Evolutionary conservation across 768 basidiomycete species (phyloP), one percentile per base, ranked within the genome.

Genomic region (Filobasidium wieringae): DNA sequence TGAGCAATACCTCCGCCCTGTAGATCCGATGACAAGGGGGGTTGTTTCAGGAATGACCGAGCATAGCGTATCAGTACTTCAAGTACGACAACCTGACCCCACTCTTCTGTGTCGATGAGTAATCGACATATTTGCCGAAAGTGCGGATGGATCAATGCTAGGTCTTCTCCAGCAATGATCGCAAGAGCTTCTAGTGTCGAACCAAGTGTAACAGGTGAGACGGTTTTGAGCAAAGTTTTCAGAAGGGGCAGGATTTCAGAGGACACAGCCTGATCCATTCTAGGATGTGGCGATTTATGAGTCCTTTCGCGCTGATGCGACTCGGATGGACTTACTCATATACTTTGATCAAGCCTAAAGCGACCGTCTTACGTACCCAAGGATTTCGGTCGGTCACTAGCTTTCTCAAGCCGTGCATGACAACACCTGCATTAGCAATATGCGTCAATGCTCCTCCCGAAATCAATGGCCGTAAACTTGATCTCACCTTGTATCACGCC

Each of bases 31-130:
- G 39, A 14, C 4, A 56, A 36, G 43, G 57, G 26, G 34, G 74
- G 72, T 52, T 69, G 69, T 51, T 72, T 80, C 31, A 95, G 78
- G 88, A 93, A 92, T 0, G 79, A 80, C 51, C 92, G 77, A 2
- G 82, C 87, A 69, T 99, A 99, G 58, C 87, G 78, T 55, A 84
- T 74, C 31, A 99, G 78, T 14, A 97, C 78, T 41, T 84, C 80
- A 60, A 93, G 78, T 19, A 90, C 72, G 45, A 84, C 81, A 6
- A 86, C 81, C 72, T 96, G 95, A 0, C 90, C 91, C 95, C 95
- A 99, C 71, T 95, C 93, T 66, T 99, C 95, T 4, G 85, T 84
- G 66, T 99, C 91, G 32, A 89, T 79, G 2, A 97, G 76, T n/a
- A 86, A 77, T 40, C 80, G 79, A 68, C 90, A 95, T 30, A 91